Conservation (phyloP, 2,329 filamentous ascomycete genomes). For the Claviceps africana region DNA sequence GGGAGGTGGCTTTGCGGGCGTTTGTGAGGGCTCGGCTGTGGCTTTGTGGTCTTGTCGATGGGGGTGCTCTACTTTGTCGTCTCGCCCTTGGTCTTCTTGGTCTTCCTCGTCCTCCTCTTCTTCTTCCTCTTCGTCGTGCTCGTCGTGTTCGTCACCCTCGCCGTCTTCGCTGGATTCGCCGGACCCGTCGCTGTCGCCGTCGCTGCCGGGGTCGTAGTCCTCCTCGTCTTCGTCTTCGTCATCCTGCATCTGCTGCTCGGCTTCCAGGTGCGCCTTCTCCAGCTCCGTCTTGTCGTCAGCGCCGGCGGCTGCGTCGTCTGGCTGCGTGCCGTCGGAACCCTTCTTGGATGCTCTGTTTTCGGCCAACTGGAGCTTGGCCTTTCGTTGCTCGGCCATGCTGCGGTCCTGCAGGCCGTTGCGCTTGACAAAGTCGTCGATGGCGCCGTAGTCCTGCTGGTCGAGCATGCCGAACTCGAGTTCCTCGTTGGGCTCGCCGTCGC, state of each 20-base stretch:
- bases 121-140: conserved; percentile 29
- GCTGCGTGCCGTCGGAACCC: conserved; percentile 25
- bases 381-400: conserved; percentile 54
- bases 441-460: conserved; percentile 52
- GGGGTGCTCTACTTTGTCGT: conserved; percentile 13
- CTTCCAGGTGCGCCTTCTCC: conserved; percentile 34
- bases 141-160: conserved; percentile 39
- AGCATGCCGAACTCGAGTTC: conserved; percentile 57
- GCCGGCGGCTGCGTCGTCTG: conserved; percentile 16
- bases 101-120: conserved; percentile 26
- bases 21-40: conserved; percentile 6
- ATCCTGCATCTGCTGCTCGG: conserved; percentile 40
- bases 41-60: conserved; percentile 9
- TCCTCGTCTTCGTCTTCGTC: conserved; percentile 52
- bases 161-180: conserved; percentile 36
- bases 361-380: conserved; percentile 47
- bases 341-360: conserved; percentile 42
- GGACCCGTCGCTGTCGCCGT: conserved; percentile 44
- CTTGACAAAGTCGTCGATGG: conserved; percentile 50
- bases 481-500: conserved; percentile 33
- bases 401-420: conserved; percentile 48
- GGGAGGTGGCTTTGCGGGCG: conserved; percentile 1
- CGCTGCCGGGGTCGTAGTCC: conserved; percentile 50
- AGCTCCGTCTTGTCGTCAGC: conserved; percentile 30
- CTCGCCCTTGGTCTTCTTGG: conserved; percentile 20